Base-by-base conservation (phyloP, 1,284 basidiomycete genomes). In the Marasmius tenuissimus region DNA sequence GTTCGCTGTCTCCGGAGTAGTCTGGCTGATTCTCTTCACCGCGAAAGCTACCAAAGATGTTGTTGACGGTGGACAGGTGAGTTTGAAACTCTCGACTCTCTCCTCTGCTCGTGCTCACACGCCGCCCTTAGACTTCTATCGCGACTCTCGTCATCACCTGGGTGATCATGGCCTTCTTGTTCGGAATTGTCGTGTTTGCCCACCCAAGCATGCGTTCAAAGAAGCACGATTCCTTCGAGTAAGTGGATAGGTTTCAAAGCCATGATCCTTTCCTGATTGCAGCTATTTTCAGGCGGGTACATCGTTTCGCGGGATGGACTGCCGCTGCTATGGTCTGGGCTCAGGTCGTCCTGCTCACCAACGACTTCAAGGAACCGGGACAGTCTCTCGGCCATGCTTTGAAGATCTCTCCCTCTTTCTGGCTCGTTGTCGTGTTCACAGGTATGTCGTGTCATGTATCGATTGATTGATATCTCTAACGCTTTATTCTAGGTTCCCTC, bases 261-360 rank as follows among this genome's bases (percentile, higher is more conserved):
- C 0, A 10, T 48, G 27, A n/a, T 38, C 42, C 9, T 27, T 39
- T 16, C 10, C 27, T 40, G 2, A 45, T 18, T 45, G 18, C 47
- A 38, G 33, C 10, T 7, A 3, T 51, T 27, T n/a, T 33, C 40
- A 63, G 62, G 37, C 58, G 75, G 39, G 77, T 79, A 8, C 85
- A 86, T 70, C 81, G 84, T 55, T 85, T 84, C 72, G 69, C 82
- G 34, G 85, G 85, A 20, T 87, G 85, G 85, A 75, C 76, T 12
- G 79, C 80, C 20, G 80, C 81, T 1, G 78, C 75, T 20, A 72
- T 86, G 51, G 80, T 86, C 7, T 86, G 84, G 84, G 72, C 71
- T n/a, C 82, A 85, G 75, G 77, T 84, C 47, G 66, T 85, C 18
- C 73, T 83, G 8, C 72, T 86, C 34, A 81, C 78, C 9, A 84